Evolutionary conservation across 129 eudicot species (phyloP).

Genomic region (Erigeron canadensis): DNA sequence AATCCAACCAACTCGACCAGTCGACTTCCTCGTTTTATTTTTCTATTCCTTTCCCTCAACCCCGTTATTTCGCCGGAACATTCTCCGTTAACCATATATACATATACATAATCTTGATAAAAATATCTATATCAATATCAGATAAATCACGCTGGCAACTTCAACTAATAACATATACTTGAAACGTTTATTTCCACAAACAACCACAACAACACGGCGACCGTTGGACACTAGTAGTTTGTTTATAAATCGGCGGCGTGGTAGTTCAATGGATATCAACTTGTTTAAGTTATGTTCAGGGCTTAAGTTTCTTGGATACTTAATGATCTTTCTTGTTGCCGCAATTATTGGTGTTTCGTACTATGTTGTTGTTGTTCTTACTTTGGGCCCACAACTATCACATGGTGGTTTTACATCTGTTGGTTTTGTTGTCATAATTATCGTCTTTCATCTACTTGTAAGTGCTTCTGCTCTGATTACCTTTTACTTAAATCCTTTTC

Average conservation of each 20-base stretch:
- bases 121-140: no score
- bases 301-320: constrained; percentile 71
- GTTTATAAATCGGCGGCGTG: constrained; percentile 7
- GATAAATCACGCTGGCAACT: no score
- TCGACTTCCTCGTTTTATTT: no score
- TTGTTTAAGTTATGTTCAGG: constrained; percentile 71
- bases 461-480: not conserved
- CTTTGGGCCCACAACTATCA: constrained; percentile 57
- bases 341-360: constrained; percentile 57
- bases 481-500: not conserved
- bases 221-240: not conserved
- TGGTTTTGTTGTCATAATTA: constrained; percentile 35
- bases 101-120: no score
- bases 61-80: no score
- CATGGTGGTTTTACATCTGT: constrained; percentile 47
- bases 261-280: constrained; percentile 47
- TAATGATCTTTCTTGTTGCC: constrained; percentile 64
- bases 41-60: no score
- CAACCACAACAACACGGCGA: constrained; percentile 31
- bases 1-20: no score
- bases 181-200: constrained; percentile 59
- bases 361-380: constrained; percentile 64
- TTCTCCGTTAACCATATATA: no score
- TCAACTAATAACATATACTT: not conserved
- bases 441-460: constrained; percentile 66